phyloP scores from a whole-genome alignment of 768 basidiomycete genomes.

The Clavaria fumosa region DNA sequence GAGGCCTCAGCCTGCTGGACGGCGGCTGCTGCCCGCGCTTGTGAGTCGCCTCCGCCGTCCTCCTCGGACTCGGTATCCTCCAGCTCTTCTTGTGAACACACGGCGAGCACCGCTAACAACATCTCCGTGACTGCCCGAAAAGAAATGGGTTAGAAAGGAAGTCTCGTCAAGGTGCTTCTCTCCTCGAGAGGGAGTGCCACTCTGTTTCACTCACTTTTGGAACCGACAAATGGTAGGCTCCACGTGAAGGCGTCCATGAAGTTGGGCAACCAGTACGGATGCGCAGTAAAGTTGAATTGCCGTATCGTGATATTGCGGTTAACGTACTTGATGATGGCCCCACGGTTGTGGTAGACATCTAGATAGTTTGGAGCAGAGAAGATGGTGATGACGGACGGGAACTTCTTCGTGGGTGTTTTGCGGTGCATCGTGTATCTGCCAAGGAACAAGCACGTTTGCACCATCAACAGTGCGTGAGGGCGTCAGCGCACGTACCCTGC shows the following conservation, averaged over 20 bases:
- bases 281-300: slow-evolving; percentile 66
- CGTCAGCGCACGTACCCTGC: slow-evolving; percentile 53
- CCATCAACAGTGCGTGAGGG: slow-evolving; percentile 1
- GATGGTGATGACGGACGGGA: slow-evolving; percentile 94
- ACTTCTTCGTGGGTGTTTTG: slow-evolving; percentile 88
- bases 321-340: slow-evolving; percentile 91
- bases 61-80: slow-evolving; percentile 29
- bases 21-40: slow-evolving; percentile 19
- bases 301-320: slow-evolving; percentile 94
- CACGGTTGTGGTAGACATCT: slow-evolving; percentile 93
- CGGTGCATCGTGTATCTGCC: slow-evolving; percentile 82
- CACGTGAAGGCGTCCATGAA: slow-evolving; percentile 98
- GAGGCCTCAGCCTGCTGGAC: slow-evolving; percentile 20
- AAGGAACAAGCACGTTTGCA: neutral
- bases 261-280: slow-evolving; percentile 92
- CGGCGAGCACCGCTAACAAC: slow-evolving; percentile 86
- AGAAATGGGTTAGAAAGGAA: too few relatives aligned
- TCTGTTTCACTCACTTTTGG: slow-evolving; percentile 53
- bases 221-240: slow-evolving; percentile 93
- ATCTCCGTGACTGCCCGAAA: slow-evolving; percentile 74
- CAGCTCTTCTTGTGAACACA: slow-evolving; percentile 89
- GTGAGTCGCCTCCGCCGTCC: slow-evolving; percentile 18
- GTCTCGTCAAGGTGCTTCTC: too few relatives aligned
- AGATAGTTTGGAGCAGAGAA: slow-evolving; percentile 97
- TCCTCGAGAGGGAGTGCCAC: slow-evolving; percentile 2